These are phyloP conservation scores for Lithospermum erythrorhizon DNA, from an alignment of 257 asterid genomes.

Conservation along the genomic window DNA sequence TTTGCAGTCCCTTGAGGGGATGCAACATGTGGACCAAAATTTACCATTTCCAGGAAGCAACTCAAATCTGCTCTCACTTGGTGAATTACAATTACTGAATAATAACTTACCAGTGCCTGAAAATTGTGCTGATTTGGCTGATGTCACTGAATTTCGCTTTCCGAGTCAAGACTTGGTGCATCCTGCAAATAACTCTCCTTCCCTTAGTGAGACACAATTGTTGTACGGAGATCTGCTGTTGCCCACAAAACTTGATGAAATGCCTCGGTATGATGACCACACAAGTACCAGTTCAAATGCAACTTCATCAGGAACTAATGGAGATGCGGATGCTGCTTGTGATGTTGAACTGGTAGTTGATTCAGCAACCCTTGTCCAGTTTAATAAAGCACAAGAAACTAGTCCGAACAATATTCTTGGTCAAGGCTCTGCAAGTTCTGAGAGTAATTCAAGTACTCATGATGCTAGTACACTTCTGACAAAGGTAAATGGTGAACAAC, in stretches of 20 bases:
- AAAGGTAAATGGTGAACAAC: slow-evolving; percentile 20
- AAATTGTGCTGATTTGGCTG: not conserved
- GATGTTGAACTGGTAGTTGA: not conserved
- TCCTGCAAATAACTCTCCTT: slow-evolving; percentile 10
- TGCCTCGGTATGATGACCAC: slow-evolving; percentile 10
- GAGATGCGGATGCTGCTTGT: not conserved
- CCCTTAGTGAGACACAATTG: slow-evolving; percentile 4
- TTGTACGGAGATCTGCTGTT: slow-evolving; percentile 2
- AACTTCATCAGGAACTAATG: not conserved
- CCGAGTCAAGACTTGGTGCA: not conserved
- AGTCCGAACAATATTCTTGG: too few relatives aligned
- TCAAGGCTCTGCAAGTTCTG: slow-evolving; percentile 7
- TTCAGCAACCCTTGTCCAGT: not conserved
- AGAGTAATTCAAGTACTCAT: slow-evolving; percentile 8
- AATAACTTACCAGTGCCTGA: too few relatives aligned
- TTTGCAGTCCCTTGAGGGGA: too few relatives aligned
- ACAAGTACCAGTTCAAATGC: not conserved
- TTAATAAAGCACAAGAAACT: too few relatives aligned
- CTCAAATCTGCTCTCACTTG: not conserved
- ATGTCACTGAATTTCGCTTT: too few relatives aligned
- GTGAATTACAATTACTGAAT: not conserved
- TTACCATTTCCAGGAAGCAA: not conserved
- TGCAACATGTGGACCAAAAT: too few relatives aligned
- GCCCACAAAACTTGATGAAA: slow-evolving; percentile 17
- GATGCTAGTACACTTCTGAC: slow-evolving; percentile 2